These are phyloP conservation scores for Solanum virginianum DNA, from an alignment of 257 asterid species.

Conservation along the genomic window DNA sequence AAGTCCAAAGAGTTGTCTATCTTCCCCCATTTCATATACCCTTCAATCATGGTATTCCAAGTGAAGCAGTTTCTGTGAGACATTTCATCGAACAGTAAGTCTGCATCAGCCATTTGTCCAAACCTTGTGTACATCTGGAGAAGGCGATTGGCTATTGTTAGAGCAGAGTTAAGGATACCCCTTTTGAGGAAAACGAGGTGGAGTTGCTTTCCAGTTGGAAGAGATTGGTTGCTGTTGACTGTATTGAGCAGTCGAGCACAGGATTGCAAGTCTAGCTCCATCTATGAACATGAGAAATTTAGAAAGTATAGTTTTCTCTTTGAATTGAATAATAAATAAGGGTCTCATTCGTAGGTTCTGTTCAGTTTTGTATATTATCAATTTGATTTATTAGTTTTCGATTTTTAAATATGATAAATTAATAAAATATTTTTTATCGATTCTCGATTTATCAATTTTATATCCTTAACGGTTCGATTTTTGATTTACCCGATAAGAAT, in stretches of 20 bases:
- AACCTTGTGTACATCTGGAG: constrained; percentile 67
- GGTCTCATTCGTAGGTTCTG: no score
- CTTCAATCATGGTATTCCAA: constrained; percentile 76
- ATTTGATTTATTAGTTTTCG: no score
- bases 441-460: no score
- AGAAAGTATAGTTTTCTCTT: no score
- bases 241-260: constrained; percentile 51
- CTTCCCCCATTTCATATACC: constrained; percentile 36
- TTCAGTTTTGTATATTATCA: no score
- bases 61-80: constrained; percentile 49
- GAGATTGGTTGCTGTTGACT: constrained; percentile 22
- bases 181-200: constrained; percentile 67
- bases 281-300: not conserved
- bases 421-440: no score
- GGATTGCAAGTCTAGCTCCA: constrained; percentile 39
- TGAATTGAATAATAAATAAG: not conserved
- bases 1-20: constrained; percentile 13
- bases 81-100: constrained; percentile 63
- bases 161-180: constrained; percentile 46
- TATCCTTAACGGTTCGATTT: no score
- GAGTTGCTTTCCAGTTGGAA: constrained; percentile 47
- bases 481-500: no score
- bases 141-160: constrained; percentile 59
- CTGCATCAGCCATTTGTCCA: constrained; percentile 38
- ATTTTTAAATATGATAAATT: no score